Evolutionary conservation across 176 grass and related monocot species (phyloP).

Genomic region (Melocanna baccifera): DNA sequence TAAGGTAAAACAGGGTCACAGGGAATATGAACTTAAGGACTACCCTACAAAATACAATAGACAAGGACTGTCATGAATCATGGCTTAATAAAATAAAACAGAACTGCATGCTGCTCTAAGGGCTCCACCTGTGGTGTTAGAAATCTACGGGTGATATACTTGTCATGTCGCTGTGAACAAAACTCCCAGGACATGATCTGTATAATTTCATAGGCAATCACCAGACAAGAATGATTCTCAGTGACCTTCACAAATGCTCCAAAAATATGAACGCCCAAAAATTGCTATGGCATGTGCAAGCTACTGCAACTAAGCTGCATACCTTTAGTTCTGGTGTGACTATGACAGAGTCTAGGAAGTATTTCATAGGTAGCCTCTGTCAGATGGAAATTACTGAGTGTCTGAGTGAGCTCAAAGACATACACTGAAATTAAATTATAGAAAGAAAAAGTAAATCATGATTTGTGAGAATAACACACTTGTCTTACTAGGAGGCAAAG

Average conservation of each 20-base stretch:
- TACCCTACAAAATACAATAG: no score
- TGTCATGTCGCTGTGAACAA: no score
- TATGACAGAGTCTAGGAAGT: constrained; percentile 86
- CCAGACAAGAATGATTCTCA: no score
- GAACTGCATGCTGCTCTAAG: no score
- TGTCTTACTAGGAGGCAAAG: not conserved
- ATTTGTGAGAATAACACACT: not conserved
- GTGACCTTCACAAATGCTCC: not conserved
- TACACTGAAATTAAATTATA: constrained; percentile 12
- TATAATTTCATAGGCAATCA: no score
- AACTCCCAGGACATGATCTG: no score
- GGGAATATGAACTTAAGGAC: no score
- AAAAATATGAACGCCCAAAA: not conserved
- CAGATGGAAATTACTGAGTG: not conserved
- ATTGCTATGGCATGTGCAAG: not conserved
- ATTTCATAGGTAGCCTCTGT: constrained; percentile 88
- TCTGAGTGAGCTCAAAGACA: constrained; percentile 4
- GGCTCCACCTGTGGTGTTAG: no score
- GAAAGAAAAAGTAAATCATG: not conserved
- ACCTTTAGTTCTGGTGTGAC: constrained; percentile 98
- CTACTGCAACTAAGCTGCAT: constrained; percentile 11
- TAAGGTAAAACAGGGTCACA: no score
- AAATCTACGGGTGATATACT: no score
- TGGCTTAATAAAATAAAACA: no score
- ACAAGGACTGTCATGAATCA: no score